A percentile compares a stretch with the other conserved stretches of the same genome.
Evolutionary conservation across 2,329 filamentous ascomycete species (phyloP).

Genomic region (Penicillium palitans): DNA sequence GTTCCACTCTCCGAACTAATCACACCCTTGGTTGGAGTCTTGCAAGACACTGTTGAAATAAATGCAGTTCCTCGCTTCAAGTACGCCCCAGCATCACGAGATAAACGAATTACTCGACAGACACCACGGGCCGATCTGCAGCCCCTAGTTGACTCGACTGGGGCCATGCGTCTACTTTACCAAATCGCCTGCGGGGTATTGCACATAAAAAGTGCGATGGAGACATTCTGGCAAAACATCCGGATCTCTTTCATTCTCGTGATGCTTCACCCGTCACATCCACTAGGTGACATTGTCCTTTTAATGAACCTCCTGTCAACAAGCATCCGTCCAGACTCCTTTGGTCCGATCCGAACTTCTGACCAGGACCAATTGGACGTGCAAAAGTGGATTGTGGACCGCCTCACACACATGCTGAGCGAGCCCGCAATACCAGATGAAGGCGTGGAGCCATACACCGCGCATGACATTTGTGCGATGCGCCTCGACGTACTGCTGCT

Average conservation of each 20-base stretch:
- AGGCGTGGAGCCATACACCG: conserved; percentile 42
- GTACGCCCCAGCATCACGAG: conserved; percentile 45
- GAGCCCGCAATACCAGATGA: conserved; percentile 52
- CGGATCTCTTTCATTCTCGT: conserved; percentile 59
- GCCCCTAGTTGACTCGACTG: conserved; percentile 54
- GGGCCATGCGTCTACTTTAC: conserved; percentile 57
- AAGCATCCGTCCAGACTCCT: conserved; percentile 54
- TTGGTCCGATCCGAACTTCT: conserved; percentile 54
- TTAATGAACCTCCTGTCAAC: conserved; percentile 57
- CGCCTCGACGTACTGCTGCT: conserved; percentile 48
- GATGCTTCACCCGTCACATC: conserved; percentile 59
- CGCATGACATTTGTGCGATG: conserved; percentile 43
- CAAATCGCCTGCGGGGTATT: conserved; percentile 52
- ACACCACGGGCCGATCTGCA: conserved; percentile 47
- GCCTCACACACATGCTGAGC: conserved; percentile 58
- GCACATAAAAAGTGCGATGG: conserved; percentile 43
- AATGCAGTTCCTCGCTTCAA: conserved; percentile 56
- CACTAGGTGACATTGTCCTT: conserved; percentile 55
- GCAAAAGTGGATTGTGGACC: conserved; percentile 55
- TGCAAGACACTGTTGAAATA: conserved; percentile 52
- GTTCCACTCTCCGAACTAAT: conserved; percentile 40
- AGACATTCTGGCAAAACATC: conserved; percentile 58
- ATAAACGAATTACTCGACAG: conserved; percentile 41
- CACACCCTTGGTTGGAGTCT: conserved; percentile 39
- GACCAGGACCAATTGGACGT: conserved; percentile 42